phyloP scores from a whole-genome alignment of 169 alveolate genomes.

The Eimeria necatrix region DNA sequence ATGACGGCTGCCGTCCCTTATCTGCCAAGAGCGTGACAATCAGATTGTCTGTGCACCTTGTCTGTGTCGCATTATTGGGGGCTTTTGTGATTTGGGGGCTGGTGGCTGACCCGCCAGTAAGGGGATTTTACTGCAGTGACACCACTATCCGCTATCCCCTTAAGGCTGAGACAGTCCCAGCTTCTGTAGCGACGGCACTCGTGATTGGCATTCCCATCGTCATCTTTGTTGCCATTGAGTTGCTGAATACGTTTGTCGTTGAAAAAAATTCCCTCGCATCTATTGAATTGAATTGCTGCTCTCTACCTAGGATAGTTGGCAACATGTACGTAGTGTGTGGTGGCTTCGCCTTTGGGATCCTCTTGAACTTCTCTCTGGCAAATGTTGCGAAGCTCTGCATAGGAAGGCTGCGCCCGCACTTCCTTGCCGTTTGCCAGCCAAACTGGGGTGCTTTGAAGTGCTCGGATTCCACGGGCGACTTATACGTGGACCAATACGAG shows the following conservation, averaged over 20 bases:
- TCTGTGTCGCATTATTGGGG: constrained; percentile 38
- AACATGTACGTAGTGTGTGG: constrained; percentile 39
- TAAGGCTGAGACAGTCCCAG: constrained; percentile 78
- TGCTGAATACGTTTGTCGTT: constrained; percentile 13
- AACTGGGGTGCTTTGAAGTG: constrained; percentile 63
- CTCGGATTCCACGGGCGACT: constrained; percentile 70
- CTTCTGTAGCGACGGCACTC: constrained; percentile 45
- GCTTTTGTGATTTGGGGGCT: constrained; percentile 58
- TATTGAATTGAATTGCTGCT: constrained; percentile 20
- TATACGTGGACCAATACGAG: constrained; percentile 39
- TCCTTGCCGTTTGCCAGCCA: constrained; percentile 75
- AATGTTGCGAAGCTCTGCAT: constrained; percentile 69
- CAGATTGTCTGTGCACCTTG: constrained; percentile 26
- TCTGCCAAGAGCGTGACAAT: background rate
- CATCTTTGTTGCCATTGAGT: constrained; percentile 35
- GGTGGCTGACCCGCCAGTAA: constrained; percentile 33
- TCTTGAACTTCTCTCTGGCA: constrained; percentile 48
- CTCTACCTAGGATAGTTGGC: constrained; percentile 7
- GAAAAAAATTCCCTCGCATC: background rate
- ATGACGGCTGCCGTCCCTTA: background rate
- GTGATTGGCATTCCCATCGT: constrained; percentile 46
- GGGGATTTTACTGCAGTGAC: constrained; percentile 78
- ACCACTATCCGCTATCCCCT: constrained; percentile 77
- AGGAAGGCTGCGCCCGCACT: constrained; percentile 80
- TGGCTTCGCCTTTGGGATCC: constrained; percentile 69